Evolutionary conservation across 2,329 filamentous ascomycete species (phyloP).

Genomic region (Helicocarpus griseus): DNA sequence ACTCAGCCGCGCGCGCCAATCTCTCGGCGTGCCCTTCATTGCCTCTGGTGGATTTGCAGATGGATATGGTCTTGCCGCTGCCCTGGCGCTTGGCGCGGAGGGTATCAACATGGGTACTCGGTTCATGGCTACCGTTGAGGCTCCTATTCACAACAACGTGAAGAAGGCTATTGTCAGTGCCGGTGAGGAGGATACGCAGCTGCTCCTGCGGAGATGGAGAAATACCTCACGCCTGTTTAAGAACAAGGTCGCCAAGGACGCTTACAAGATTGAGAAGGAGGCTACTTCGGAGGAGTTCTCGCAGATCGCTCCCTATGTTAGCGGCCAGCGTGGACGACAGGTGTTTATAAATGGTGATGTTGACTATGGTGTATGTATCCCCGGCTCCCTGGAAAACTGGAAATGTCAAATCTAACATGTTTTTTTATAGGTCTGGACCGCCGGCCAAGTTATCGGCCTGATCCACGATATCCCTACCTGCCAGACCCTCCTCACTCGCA

Average conservation of each 20-base stretch:
- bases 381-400: neutral
- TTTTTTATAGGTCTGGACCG: constrained; percentile 72
- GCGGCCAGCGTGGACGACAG: constrained; percentile 79
- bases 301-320: constrained; percentile 78
- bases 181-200: constrained; percentile 80
- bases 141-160: constrained; percentile 85
- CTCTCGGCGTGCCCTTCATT: constrained; percentile 78
- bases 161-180: constrained; percentile 86
- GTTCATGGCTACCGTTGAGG: constrained; percentile 93
- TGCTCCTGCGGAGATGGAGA: constrained; percentile 81
- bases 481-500: constrained; percentile 56
- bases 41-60: constrained; percentile 94
- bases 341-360: constrained; percentile 89
- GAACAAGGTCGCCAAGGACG: constrained; percentile 78
- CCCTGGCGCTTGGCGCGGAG: constrained; percentile 77
- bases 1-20: constrained; percentile 72
- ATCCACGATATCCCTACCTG: constrained; percentile 79
- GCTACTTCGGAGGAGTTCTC: constrained; percentile 79
- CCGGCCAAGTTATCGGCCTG: constrained; percentile 85
- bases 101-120: constrained; percentile 98
- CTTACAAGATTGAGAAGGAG: constrained; percentile 72
- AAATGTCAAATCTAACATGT: constrained; percentile 3
- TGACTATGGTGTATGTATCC: constrained; percentile 67
- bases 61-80: constrained; percentile 83
- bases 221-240: constrained; percentile 84